These are phyloP conservation scores for Alloteropsis angusta DNA, from an alignment of 202 grass and related monocot genomes.

Conservation along the genomic window DNA sequence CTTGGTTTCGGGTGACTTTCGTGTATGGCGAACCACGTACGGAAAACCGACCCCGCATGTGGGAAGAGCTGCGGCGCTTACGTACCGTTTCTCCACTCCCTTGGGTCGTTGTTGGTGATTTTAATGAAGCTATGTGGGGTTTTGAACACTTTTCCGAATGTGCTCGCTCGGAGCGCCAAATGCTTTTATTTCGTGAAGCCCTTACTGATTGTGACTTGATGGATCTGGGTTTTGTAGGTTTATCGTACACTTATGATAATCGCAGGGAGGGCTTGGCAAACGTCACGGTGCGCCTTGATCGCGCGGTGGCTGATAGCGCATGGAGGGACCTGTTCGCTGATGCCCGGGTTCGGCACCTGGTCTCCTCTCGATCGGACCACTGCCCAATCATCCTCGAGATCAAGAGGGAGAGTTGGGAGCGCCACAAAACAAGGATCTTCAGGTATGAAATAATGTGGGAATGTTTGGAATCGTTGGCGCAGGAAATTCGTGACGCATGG, in stretches of 20 bases:
- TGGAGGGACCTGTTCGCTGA: too few species aligned
- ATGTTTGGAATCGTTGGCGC: too few species aligned
- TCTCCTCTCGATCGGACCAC: background rate
- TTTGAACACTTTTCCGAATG: background rate
- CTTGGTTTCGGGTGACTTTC: background rate
- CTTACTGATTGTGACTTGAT: background rate
- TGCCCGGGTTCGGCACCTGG: background rate
- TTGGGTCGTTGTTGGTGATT: background rate
- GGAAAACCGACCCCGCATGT: background rate
- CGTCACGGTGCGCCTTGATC: too few species aligned
- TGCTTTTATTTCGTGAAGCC: fast-evolving
- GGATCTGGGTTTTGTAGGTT: too few species aligned
- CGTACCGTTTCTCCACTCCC: fast-evolving
- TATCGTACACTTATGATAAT: too few species aligned
- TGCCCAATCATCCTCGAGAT: background rate
- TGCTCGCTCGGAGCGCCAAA: background rate
- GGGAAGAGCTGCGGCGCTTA: background rate
- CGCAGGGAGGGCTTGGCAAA: too few species aligned
- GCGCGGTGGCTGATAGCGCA: background rate
- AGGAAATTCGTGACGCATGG: background rate
- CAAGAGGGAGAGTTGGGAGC: background rate
- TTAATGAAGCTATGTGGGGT: background rate
- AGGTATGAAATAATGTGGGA: background rate
- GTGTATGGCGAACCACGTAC: background rate
- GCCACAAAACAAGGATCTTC: background rate